A percentile compares a stretch with the other conserved stretches of the same genome.
Evolutionary conservation across 2,329 filamentous ascomycete genomes (phyloP).

Genomic region (Pseudocercospora musae): DNA sequence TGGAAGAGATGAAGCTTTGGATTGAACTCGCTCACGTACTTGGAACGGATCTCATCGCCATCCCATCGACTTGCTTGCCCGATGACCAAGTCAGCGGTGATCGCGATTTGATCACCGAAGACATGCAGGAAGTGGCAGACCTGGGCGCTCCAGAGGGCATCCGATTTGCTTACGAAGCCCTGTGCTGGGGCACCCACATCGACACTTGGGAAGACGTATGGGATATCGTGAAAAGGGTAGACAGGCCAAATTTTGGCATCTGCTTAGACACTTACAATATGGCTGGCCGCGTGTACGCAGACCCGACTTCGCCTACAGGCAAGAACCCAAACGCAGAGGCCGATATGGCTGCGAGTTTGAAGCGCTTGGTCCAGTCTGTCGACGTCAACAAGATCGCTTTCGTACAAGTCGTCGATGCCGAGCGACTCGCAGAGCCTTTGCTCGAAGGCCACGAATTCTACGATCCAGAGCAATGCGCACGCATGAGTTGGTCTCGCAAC

Average conservation of each 20-base stretch:
- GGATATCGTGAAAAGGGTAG: conserved; percentile 63
- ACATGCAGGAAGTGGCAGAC: conserved; percentile 65
- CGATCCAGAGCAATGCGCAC: conserved; percentile 54
- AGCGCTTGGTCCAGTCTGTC: conserved; percentile 52
- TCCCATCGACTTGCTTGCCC: conserved; percentile 69
- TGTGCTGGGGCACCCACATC: conserved; percentile 68
- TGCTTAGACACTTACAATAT: conserved; percentile 80
- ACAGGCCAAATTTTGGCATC: conserved; percentile 69
- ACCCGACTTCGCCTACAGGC: conserved; percentile 56
- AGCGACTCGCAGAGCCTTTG: conserved; percentile 59
- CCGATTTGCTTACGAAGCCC: conserved; percentile 69
- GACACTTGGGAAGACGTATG: conserved; percentile 71
- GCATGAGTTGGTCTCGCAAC: conserved; percentile 79
- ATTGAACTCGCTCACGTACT: conserved; percentile 63
- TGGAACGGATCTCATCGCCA: conserved; percentile 67
- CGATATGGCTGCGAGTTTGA: conserved; percentile 54
- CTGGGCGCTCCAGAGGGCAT: conserved; percentile 60
- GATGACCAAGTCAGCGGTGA: conserved; percentile 51
- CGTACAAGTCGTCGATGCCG: conserved; percentile 73
- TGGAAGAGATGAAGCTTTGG: conserved; percentile 67
- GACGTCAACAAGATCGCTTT: conserved; percentile 68
- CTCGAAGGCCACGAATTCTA: conserved; percentile 57
- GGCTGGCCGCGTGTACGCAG: conserved; percentile 66
- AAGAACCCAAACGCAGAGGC: conserved; percentile 54
- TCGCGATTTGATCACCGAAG: conserved; percentile 56